These are phyloP conservation scores for Chlamydomonas sp. DNA, from an alignment of 139 green algal species.

Conservation along the genomic window DNA sequence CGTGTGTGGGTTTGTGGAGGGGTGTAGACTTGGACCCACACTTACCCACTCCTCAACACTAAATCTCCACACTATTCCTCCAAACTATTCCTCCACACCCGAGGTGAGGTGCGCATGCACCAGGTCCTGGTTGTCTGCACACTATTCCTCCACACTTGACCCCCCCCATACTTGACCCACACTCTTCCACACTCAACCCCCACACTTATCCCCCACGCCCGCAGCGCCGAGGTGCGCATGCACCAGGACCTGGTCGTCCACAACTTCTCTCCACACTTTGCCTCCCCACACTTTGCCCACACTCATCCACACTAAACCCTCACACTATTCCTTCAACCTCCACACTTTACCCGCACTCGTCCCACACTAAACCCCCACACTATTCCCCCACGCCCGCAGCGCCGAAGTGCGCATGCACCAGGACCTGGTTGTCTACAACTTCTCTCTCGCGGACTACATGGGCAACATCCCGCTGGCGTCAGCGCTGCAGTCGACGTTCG, in stretches of 20 bases:
- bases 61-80: neutral
- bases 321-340: neutral
- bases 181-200: neutral
- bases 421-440: slow-evolving; percentile 11
- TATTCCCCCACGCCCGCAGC: neutral
- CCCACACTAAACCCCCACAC: neutral
- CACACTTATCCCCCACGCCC: neutral
- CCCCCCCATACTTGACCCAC: neutral
- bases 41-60: neutral
- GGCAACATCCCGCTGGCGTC: neutral
- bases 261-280: neutral
- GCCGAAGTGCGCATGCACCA: slow-evolving; percentile 5
- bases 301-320: neutral
- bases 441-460: slow-evolving; percentile 4
- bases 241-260: neutral
- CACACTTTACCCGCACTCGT: neutral
- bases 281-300: neutral
- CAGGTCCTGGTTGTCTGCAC: slow-evolving; percentile 6
- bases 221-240: slow-evolving; percentile 2
- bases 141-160: neutral
- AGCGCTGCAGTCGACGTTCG: slow-evolving; percentile 3
- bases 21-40: too few species aligned
- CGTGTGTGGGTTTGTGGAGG: too few species aligned
- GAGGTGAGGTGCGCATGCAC: slow-evolving; percentile 1
- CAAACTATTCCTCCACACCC: neutral